Base-by-base conservation (phyloP, 2,329 filamentous ascomycete species). In the Botrytis elliptica region DNA sequence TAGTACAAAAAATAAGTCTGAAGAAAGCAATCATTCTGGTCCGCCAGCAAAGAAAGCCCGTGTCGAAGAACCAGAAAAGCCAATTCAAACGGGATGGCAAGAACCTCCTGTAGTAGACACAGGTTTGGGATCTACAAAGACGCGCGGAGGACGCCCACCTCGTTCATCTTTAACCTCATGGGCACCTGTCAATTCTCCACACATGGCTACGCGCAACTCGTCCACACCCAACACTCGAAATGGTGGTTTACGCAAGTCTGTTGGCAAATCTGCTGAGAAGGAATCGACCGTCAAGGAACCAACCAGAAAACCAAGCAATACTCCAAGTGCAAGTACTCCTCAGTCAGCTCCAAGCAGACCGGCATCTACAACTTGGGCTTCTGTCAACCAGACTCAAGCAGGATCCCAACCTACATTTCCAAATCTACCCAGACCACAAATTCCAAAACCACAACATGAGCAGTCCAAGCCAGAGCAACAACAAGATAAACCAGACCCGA, bases 61-160 rank as follows among this genome's bases (percentile, higher is more conserved):
- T 38, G 78, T 75, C 22, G 75, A 74, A n/a, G 74, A 77, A 60
- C 66, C 60, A 63, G 57, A 57, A 25, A 69, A 57, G 66, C 55
- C 44, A 49, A 55, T 70, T 25, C 73, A 77, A 62, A 76, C 78
- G 18, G 78, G 79, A 33, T 79, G 78, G 79, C 77, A 80, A 64
- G 77, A 76, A 66, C 73, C 78, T 65, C 78, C 79, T 55, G 77
- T 78, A 72, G 79, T 78, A 78, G 77, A 80, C 60, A 79, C 78
- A 67, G 77, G 59, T 25, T 60, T 73, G 42, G 71, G 71, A 22
- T 69, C 64, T 62, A 55, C 55, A 29, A 69, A 59, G 59, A 20
- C 59, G 33, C 71, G 71, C 25, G 64, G 49, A 57, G 65, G 65
- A 59, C 72, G 72, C 16, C 66, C 71, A 40, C 40, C 72, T 22